These are phyloP conservation scores for Trichoderma reesei DNA, from an alignment of 495 filamentous ascomycete species.

Conservation along the genomic window DNA sequence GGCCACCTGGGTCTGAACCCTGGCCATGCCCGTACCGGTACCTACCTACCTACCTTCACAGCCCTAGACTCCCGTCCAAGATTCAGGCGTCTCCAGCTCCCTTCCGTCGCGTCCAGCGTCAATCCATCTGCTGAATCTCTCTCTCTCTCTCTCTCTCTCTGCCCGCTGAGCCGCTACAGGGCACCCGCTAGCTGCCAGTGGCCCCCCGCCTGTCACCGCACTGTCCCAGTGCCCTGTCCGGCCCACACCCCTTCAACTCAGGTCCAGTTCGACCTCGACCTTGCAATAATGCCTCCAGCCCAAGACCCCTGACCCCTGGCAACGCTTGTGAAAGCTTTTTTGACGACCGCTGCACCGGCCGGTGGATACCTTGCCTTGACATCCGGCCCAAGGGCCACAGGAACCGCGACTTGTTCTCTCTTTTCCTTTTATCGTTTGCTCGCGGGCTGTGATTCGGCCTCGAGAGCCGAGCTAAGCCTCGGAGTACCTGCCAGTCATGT, in stretches of 20 bases:
- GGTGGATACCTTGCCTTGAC: neutral
- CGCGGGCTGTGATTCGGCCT: neutral
- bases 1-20: neutral
- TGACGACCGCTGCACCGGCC: neutral
- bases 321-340: neutral
- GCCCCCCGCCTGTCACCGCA: constrained; percentile 5
- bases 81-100: too few species aligned
- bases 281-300: neutral
- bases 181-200: neutral
- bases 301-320: constrained; percentile 1
- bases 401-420: neutral
- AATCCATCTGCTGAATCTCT: too few species aligned
- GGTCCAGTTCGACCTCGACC: neutral
- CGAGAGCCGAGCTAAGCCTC: neutral
- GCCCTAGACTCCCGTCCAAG: too few species aligned
- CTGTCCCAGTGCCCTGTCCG: neutral
- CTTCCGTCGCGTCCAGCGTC: too few species aligned
- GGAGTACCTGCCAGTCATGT: neutral
- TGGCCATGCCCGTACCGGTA: neutral
- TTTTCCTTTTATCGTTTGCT: neutral
- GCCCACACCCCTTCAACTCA: neutral
- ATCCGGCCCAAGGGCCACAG: neutral
- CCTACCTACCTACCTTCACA: too few species aligned
- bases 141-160: too few species aligned
- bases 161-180: neutral